Base-by-base conservation (phyloP, 2,329 filamentous ascomycete genomes). In the Zasmidium citrigriseum region DNA sequence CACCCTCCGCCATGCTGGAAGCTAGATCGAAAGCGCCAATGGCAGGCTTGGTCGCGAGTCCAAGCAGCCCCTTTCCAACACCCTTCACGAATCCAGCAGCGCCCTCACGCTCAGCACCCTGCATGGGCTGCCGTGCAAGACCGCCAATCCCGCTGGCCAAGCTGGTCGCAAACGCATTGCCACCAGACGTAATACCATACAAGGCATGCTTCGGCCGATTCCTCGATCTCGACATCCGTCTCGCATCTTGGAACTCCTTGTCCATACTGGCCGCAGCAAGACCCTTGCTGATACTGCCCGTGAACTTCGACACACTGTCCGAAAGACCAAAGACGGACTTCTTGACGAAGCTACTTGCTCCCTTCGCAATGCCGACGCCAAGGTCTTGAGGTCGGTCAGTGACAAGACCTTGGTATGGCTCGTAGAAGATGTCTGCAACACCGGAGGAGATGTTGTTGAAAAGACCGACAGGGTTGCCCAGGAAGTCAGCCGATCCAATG, bases 401-500 rank as follows among this genome's bases (percentile, higher is more conserved):
- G 73, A 99, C 96, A 50, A 99, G 85, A 21, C 96, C 91, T 78
- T 99, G 95, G 77, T 99, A 99, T 38, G 95, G 95, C 74, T 99
- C 96, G 80, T 99, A 99, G 79, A 99, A 99, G 72, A 99, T 96
- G 73, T 97, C 95, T 20, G 91, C 93, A 54, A 99, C 91, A 67
- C 96, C 95, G 47, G 95, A 99, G 68, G 91, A 96, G 75, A 99
- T 90, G 72, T 93, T 99, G 79, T 96, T 98, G 86, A 99, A 99
- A 46, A 99, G 81, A 46, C 95, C 95, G 16, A 99, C 96, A 0
- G 95, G 95, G 68, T 99, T 99, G 38, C 95, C 95, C 4, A 99
- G 82, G 83, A 99, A 98, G 75, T 99, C 95, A 4, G 95, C 95
- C 4, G 93, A 98, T 18, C 95, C 95, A 56, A 99, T 85, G 65